Conservation (phyloP, 1,284 basidiomycete species). For the Tylopilus microsporus region DNA sequence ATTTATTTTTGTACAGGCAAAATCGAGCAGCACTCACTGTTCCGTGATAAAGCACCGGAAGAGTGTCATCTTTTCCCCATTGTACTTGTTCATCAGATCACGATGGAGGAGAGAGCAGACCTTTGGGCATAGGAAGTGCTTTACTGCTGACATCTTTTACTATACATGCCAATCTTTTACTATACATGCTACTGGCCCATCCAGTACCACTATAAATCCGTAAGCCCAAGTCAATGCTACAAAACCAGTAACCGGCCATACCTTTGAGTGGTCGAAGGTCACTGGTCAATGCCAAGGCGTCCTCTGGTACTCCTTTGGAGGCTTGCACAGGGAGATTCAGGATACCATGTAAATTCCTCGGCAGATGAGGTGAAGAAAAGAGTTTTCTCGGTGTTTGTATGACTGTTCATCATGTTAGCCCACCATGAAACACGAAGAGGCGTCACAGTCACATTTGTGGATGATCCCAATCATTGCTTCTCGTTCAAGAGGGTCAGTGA, state of each 20-base stretch:
- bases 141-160: constrained; percentile 34
- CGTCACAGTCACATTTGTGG: constrained; percentile 73
- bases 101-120: constrained; percentile 56
- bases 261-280: constrained; percentile 57
- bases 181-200: constrained; percentile 23
- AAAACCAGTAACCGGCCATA: constrained; percentile 25
- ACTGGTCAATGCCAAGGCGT: constrained; percentile 60
- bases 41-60: constrained; percentile 60
- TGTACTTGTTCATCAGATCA: constrained; percentile 65
- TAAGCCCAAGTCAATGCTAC: constrained; percentile 4
- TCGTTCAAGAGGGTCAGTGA: constrained; percentile 81
- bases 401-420: constrained; percentile 43
- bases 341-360: constrained; percentile 65
- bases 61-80: constrained; percentile 53
- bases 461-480: constrained; percentile 94
- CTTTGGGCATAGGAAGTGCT: constrained; percentile 62
- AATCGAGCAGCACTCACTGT: constrained; percentile 40
- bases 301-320: constrained; percentile 77
- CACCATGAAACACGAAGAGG: background rate
- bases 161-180: constrained; percentile 22
- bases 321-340: constrained; percentile 65
- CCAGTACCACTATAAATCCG: constrained; percentile 17
- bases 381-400: constrained; percentile 88
- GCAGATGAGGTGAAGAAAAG: constrained; percentile 80
- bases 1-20: background rate